Evolutionary conservation across 768 basidiomycete genomes (phyloP).

Genomic region (Podaxis sp.): DNA sequence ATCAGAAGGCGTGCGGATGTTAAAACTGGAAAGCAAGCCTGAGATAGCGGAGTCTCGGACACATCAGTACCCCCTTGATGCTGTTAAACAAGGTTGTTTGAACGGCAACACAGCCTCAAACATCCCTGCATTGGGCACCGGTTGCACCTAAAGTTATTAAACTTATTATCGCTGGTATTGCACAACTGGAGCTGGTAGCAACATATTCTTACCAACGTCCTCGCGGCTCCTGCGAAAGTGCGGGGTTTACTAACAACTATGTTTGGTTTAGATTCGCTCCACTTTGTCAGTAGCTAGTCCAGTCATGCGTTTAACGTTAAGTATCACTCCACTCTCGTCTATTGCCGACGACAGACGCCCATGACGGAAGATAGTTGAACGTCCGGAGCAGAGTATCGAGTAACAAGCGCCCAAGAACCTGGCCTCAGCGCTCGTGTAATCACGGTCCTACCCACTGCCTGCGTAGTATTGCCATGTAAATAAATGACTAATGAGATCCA

Average conservation of each 20-base stretch:
- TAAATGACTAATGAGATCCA: too few species aligned
- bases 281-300: background rate
- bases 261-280: background rate
- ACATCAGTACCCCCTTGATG: background rate
- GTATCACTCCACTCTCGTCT: background rate
- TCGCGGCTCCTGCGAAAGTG: too few species aligned
- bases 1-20: background rate
- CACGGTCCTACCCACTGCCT: too few species aligned
- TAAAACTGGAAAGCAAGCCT: background rate
- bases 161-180: too few species aligned
- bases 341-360: background rate
- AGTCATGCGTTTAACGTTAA: too few species aligned
- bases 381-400: background rate
- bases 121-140: too few species aligned
- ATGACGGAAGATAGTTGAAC: background rate
- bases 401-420: background rate
- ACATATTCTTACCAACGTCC: too few species aligned
- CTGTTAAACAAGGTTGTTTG: background rate
- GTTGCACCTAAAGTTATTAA: too few species aligned
- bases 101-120: background rate
- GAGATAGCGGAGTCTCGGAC: background rate
- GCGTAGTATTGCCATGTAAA: too few species aligned
- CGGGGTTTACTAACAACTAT: too few species aligned
- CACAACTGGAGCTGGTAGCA: too few species aligned
- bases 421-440: background rate